Conservation (phyloP, 2,329 filamentous ascomycete genomes). For the Colletotrichum zoysiae region DNA sequence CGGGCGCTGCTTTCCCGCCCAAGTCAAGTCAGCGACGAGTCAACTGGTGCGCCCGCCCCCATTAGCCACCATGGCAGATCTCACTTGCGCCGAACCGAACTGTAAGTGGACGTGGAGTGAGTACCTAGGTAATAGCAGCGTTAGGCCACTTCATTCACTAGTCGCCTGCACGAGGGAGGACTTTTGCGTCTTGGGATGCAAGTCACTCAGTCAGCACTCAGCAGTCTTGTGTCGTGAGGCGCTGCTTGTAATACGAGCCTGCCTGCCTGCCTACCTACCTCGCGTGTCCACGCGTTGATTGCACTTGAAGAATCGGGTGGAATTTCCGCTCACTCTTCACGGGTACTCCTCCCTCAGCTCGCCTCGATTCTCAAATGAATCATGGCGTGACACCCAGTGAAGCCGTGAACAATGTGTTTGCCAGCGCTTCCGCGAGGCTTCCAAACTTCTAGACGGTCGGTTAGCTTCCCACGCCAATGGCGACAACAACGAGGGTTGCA, state of each 20-base stretch:
- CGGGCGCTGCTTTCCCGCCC: background rate
- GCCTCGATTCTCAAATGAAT: conserved; percentile 28
- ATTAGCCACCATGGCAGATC: conserved; percentile 17
- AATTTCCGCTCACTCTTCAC: conserved; percentile 2
- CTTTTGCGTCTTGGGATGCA: conserved; percentile 8
- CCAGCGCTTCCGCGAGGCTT: conserved; percentile 13
- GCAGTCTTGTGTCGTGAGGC: background rate
- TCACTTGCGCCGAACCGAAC: conserved; percentile 14
- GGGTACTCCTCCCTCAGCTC: background rate
- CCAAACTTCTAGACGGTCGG: background rate
- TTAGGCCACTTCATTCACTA: conserved; percentile 7
- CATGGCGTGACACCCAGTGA: conserved; percentile 20
- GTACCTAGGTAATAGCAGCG: background rate
- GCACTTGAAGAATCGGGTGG: conserved; percentile 16
- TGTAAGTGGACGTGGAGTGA: conserved; percentile 14
- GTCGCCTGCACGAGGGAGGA: conserved; percentile 18
- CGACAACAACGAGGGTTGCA: conserved; percentile 10
- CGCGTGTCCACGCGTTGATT: background rate
- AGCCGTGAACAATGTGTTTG: background rate
- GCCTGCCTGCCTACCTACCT: background rate
- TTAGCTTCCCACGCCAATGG: conserved; percentile 15
- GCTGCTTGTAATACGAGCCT: background rate
- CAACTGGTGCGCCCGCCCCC: background rate
- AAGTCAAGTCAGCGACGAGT: background rate
- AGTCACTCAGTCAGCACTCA: conserved; percentile 21